Evolutionary conservation across 129 eudicot genomes (phyloP).

Genomic region (Pittosporum tobira): DNA sequence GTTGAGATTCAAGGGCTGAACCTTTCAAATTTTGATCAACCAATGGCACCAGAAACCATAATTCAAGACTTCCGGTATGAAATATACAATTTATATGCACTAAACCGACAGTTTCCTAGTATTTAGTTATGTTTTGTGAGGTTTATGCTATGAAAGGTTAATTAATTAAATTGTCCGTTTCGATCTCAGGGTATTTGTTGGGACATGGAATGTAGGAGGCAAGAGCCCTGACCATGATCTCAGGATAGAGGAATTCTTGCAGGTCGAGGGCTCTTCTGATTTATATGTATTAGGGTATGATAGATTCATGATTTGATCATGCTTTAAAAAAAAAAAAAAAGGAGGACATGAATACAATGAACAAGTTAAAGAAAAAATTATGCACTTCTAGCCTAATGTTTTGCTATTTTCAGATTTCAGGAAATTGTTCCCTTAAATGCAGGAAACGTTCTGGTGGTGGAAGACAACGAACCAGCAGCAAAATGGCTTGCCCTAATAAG

Average conservation of each 20-base stretch:
- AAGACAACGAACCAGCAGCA: constrained; percentile 70
- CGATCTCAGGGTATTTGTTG: constrained; percentile 47
- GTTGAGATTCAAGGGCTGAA: constrained; percentile 43
- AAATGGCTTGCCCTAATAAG: constrained; percentile 64
- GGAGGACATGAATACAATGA: no score
- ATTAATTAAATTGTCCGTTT: not conserved
- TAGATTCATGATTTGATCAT: not conserved
- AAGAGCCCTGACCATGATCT: constrained; percentile 42
- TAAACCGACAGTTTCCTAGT: not conserved
- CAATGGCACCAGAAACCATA: constrained; percentile 32
- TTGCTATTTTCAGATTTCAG: constrained; percentile 47
- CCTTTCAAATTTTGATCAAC: constrained; percentile 40
- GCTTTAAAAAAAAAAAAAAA: no score
- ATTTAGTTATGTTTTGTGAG: not conserved
- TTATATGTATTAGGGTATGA: constrained; percentile 64
- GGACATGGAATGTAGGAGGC: constrained; percentile 85
- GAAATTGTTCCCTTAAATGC: constrained; percentile 76
- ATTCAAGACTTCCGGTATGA: constrained; percentile 46
- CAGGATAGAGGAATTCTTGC: constrained; percentile 62
- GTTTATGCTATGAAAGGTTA: no score
- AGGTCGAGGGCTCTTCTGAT: constrained; percentile 63
- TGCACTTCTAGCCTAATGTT: no score
- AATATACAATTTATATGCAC: not conserved
- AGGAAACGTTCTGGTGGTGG: constrained; percentile 56
- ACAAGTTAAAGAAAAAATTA: no score